Percentiles rank a stretch among this genome's conserved stretches.
Conservation (phyloP, 768 basidiomycete species). For the Collybiopsis luxurians region DNA sequence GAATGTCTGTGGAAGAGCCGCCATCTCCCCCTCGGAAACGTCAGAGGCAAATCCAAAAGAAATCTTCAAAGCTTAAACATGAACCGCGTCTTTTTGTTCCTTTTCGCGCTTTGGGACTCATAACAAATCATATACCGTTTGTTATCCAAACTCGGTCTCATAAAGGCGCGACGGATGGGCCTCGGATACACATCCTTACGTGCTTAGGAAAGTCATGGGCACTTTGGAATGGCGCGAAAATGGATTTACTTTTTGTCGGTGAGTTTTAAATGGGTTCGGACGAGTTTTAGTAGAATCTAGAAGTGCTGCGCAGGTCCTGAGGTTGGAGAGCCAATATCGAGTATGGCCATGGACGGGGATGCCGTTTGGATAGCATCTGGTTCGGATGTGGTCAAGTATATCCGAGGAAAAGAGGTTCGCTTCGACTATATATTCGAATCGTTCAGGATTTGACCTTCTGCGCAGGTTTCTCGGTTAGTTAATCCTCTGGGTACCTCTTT, state of each 20-base stretch:
- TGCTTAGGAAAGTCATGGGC: conserved; percentile 91
- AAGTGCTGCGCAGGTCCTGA: conserved; percentile 69
- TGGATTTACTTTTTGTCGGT: conserved; percentile 93
- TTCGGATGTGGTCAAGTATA: conserved; percentile 66
- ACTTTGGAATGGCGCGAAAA: conserved; percentile 93
- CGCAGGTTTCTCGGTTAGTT: conserved; percentile 52
- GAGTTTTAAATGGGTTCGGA: conserved; percentile 32
- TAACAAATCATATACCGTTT: conserved; percentile 90
- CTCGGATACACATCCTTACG: conserved; percentile 80
- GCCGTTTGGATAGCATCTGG: conserved; percentile 83
- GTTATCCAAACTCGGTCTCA: conserved; percentile 80
- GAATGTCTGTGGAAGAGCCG: conserved; percentile 9
- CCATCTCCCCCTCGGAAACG: conserved; percentile 51
- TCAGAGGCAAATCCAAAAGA: conserved; percentile 33
- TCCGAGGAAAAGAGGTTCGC: conserved; percentile 83
- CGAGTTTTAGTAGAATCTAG: neutral
- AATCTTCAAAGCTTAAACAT: conserved; percentile 18
- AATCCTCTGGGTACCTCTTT: conserved; percentile 66
- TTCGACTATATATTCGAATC: neutral
- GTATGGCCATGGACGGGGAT: conserved; percentile 80
- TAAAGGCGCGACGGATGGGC: conserved; percentile 83
- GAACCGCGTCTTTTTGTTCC: conserved; percentile 77
- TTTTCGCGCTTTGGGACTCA: conserved; percentile 91
- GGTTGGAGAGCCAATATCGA: conserved; percentile 65
- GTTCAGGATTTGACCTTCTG: conserved; percentile 4